These are phyloP conservation scores for Immersiella caudata DNA, from an alignment of 495 filamentous ascomycete species.

Conservation along the genomic window DNA sequence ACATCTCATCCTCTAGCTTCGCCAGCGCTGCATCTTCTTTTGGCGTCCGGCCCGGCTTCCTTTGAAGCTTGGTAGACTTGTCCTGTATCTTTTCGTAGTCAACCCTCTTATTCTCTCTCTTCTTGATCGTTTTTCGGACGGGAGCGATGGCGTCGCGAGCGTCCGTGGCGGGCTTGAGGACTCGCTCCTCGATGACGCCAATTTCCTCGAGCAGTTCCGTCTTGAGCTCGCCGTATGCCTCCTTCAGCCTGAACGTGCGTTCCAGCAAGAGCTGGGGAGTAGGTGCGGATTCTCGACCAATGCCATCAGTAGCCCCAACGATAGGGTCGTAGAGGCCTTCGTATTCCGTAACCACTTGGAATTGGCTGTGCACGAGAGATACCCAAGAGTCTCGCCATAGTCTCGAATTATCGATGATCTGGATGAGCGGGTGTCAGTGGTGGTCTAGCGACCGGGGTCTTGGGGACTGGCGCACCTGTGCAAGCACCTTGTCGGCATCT, in stretches of 20 bases:
- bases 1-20: constrained; percentile 79
- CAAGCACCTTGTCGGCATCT: constrained; percentile 77
- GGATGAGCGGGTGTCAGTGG: constrained; percentile 22
- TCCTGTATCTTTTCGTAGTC: constrained; percentile 85
- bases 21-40: constrained; percentile 75
- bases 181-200: constrained; percentile 66
- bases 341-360: constrained; percentile 69
- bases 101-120: constrained; percentile 83
- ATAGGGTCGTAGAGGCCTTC: constrained; percentile 84
- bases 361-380: constrained; percentile 71
- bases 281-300: constrained; percentile 57
- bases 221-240: constrained; percentile 73
- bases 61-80: constrained; percentile 68
- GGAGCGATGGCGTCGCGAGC: constrained; percentile 73
- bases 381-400: constrained; percentile 87
- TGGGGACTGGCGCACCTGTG: constrained; percentile 55
- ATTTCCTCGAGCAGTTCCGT: constrained; percentile 76
- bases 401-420: constrained; percentile 83
- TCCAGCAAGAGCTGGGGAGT: constrained; percentile 68
- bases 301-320: constrained; percentile 57
- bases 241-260: constrained; percentile 67
- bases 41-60: constrained; percentile 71
- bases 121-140: constrained; percentile 89
- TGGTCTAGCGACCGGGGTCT: not conserved
- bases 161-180: constrained; percentile 72